Percentiles rank a stretch among this genome's conserved stretches.
Evolutionary conservation across 176 grass and related monocot genomes (phyloP).

Genomic region (Lolium perenne): DNA sequence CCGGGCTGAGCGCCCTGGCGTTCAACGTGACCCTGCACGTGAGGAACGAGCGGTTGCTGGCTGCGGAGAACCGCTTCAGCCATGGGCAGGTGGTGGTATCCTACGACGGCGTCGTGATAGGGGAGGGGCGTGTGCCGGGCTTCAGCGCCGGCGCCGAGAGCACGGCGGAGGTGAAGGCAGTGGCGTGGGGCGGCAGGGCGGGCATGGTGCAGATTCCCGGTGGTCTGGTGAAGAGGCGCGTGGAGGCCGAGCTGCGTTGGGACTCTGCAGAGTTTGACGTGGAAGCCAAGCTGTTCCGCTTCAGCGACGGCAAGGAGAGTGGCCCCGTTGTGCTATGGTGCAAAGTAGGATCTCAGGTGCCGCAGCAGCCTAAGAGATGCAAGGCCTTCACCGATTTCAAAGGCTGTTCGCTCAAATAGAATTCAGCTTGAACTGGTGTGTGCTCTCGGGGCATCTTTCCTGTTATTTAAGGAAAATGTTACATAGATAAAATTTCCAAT

Average conservation of each 20-base stretch:
- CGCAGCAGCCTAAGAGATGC: background rate
- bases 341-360: background rate
- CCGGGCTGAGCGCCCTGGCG: slow-evolving; percentile 14
- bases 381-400: background rate
- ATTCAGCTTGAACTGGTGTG: too few relatives aligned
- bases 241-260: too few relatives aligned
- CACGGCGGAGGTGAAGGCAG: background rate
- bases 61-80: background rate
- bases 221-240: background rate
- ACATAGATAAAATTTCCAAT: too few relatives aligned
- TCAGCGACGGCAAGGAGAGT: background rate
- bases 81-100: slow-evolving; percentile 14
- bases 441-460: too few relatives aligned
- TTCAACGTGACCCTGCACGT: slow-evolving; percentile 30
- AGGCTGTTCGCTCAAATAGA: background rate
- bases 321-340: slow-evolving; percentile 22
- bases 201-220: background rate
- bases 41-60: background rate
- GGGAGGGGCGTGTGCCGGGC: background rate
- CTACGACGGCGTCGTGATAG: background rate
- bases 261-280: too few relatives aligned
- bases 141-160: background rate
- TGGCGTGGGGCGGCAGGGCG: background rate
- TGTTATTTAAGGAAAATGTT: too few relatives aligned
- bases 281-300: slow-evolving; percentile 33